Evolutionary conservation across 768 basidiomycete genomes (phyloP).

Genomic region (Dioszegia crocea): DNA sequence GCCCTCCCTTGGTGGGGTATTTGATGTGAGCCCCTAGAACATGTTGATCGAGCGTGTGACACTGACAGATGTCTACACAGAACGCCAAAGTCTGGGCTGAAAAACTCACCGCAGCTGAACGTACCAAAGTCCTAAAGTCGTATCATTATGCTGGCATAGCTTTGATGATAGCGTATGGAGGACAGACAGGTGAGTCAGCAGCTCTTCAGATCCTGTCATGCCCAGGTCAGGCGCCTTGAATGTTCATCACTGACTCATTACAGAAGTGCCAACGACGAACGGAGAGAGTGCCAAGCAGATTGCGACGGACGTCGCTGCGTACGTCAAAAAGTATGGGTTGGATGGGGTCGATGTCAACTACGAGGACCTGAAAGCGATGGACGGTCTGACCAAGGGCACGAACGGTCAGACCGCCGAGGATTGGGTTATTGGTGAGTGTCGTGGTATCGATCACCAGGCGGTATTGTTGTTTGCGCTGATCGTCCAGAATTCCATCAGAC

Average conservation of each 20-base stretch:
- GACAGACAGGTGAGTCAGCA: constrained; percentile 50
- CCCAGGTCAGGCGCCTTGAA: too few relatives aligned
- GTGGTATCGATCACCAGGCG: background rate
- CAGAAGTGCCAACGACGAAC: too few relatives aligned
- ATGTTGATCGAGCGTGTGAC: too few relatives aligned
- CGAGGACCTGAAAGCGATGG: constrained; percentile 40
- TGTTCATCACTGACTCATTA: too few relatives aligned
- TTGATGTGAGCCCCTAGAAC: constrained; percentile 14
- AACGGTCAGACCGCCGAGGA: constrained; percentile 14
- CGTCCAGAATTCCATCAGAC: constrained; percentile 21
- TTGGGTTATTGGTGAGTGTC: constrained; percentile 28
- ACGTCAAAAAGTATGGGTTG: constrained; percentile 58
- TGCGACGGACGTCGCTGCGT: constrained; percentile 63
- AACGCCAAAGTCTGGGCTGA: constrained; percentile 13
- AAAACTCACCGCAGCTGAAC: constrained; percentile 53
- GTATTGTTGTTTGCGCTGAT: background rate
- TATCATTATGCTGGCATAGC: constrained; percentile 59
- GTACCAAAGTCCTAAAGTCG: constrained; percentile 55
- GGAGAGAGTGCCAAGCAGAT: too few relatives aligned
- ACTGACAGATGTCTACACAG: background rate
- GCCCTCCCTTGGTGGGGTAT: constrained; percentile 3
- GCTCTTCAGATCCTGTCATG: constrained; percentile 54
- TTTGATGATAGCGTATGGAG: constrained; percentile 61
- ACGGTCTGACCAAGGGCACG: too few relatives aligned
- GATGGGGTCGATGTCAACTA: constrained; percentile 74